Base-by-base conservation (phyloP, 768 basidiomycete species). In the Boletus rubroflammeus region DNA sequence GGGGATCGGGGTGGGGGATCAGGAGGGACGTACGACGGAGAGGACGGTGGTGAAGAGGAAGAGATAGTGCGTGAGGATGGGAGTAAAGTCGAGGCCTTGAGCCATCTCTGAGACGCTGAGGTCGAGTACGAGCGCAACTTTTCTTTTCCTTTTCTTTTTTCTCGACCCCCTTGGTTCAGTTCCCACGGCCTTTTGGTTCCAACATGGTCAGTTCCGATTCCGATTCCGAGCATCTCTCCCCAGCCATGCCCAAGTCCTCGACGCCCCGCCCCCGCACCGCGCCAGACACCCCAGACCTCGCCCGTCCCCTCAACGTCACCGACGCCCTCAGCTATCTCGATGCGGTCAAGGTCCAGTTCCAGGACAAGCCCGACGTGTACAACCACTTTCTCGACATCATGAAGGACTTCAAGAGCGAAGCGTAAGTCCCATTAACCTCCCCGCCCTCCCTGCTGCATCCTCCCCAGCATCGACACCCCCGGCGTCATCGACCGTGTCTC, bases 391-490 rank as follows among this genome's bases (percentile, higher is more conserved):
- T 95, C 72, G 93, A 96, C 70, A 95, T 97, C 67, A 97, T 97
- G 97, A 98, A 98, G 77, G 95, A 98, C 69, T 99, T 99, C 73
- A 99, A 99, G 76, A 92, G 93, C 65, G 92, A 96, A 74, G 77
- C 75, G 90, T 93, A 71, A 75, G 91, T 81, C 29, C 13, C 19
- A 2, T 38, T n/a, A 23, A 1, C 36, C 19, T 26, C 35, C 29
- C 4, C 28, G 6, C n/a, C 42, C 38, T 14, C 10, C 47, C 56
- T 34, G 54, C 48, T 47, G 61, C 55, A 54, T 45, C 61, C 38
- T 26, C 23, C 31, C 35, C 74, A 96, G 94, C 52, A 96, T 98
- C 70, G 95, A 98, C 74, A 98, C 95, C 0, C 95, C 95, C 9
- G 94, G 94, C 49, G 95, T 98, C 67, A 98, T 98, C 67, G 84